A percentile compares a stretch with the other conserved stretches of the same genome.
phyloP scores from a whole-genome alignment of 371 early-diverging fungal species.

The Capniomyces stellatus region DNA sequence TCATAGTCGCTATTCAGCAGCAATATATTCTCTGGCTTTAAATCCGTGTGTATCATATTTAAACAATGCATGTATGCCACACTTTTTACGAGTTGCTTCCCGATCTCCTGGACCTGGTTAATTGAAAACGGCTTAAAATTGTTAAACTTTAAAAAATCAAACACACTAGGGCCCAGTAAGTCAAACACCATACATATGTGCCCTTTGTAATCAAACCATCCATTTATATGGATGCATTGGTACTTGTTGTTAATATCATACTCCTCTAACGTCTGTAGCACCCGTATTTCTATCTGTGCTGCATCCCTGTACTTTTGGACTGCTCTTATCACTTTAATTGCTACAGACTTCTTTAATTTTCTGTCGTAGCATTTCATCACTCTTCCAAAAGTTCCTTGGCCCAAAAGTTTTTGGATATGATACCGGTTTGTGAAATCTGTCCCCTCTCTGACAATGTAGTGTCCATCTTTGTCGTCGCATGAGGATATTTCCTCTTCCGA shows the following conservation, averaged over 20 bases:
- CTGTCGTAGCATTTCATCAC: conserved; percentile 78
- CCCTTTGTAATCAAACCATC: conserved; percentile 65
- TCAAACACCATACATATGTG: conserved; percentile 97
- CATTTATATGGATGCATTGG: conserved; percentile 51
- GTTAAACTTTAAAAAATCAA: conserved; percentile 86
- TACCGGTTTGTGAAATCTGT: conserved; percentile 34
- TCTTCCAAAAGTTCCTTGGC: conserved; percentile 96
- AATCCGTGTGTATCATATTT: conserved; percentile 75
- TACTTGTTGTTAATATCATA: conserved; percentile 64
- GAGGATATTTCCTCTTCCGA: neutral
- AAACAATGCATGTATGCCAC: conserved; percentile 57
- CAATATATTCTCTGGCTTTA: conserved; percentile 82
- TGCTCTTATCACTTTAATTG: conserved; percentile 83
- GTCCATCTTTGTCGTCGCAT: conserved; percentile 78
- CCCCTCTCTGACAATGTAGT: conserved; percentile 59
- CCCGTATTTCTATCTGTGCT: conserved; percentile 69
- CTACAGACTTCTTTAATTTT: conserved; percentile 31
- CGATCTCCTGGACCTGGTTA: conserved; percentile 66
- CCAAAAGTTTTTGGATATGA: conserved; percentile 61
- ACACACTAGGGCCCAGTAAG: conserved; percentile 65
- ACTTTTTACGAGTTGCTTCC: conserved; percentile 28
- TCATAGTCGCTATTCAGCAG: conserved; percentile 12
- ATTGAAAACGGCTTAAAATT: conserved; percentile 72
- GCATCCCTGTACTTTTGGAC: conserved; percentile 91
- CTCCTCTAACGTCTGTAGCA: conserved; percentile 55